Evolutionary conservation across 768 basidiomycete genomes (phyloP).

Genomic region (Suillus placidus): DNA sequence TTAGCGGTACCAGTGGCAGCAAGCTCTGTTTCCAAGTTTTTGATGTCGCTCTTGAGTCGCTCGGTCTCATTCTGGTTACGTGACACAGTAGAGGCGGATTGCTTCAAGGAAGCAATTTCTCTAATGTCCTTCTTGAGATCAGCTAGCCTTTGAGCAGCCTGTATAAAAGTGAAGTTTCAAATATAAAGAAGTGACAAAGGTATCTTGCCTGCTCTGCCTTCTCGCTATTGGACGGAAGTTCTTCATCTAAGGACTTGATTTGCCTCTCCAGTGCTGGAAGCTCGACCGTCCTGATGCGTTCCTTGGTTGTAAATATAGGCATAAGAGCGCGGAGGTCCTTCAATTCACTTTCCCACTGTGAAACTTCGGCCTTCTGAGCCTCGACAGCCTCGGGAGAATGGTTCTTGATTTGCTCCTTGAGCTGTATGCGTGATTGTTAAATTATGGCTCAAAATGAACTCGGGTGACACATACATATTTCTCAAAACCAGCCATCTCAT

Average conservation of each 20-base stretch:
- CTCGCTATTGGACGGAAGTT: constrained; percentile 52
- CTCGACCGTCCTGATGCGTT: constrained; percentile 60
- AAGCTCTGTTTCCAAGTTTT: constrained; percentile 68
- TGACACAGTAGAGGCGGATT: constrained; percentile 58
- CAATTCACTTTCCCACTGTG: constrained; percentile 64
- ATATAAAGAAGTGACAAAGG: constrained; percentile 5
- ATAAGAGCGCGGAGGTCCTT: constrained; percentile 57
- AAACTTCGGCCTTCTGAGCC: constrained; percentile 49
- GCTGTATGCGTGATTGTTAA: constrained; percentile 40
- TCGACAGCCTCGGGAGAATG: constrained; percentile 47
- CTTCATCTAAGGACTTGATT: constrained; percentile 57
- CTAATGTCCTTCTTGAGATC: constrained; percentile 59
- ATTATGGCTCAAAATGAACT: neutral
- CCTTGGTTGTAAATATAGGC: constrained; percentile 55
- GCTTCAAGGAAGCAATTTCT: constrained; percentile 61
- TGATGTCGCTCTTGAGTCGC: constrained; percentile 61
- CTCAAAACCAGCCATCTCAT: constrained; percentile 64
- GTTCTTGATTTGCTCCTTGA: constrained; percentile 63
- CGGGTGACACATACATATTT: constrained; percentile 54
- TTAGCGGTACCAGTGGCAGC: constrained; percentile 72
- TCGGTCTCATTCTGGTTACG: constrained; percentile 63
- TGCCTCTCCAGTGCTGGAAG: constrained; percentile 67
- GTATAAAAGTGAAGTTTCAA: constrained; percentile 6
- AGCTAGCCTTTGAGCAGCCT: constrained; percentile 59
- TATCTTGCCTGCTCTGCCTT: constrained; percentile 63